Evolutionary conservation across 257 asterid genomes (phyloP).

Genomic region (Orobanche coerulescens): DNA sequence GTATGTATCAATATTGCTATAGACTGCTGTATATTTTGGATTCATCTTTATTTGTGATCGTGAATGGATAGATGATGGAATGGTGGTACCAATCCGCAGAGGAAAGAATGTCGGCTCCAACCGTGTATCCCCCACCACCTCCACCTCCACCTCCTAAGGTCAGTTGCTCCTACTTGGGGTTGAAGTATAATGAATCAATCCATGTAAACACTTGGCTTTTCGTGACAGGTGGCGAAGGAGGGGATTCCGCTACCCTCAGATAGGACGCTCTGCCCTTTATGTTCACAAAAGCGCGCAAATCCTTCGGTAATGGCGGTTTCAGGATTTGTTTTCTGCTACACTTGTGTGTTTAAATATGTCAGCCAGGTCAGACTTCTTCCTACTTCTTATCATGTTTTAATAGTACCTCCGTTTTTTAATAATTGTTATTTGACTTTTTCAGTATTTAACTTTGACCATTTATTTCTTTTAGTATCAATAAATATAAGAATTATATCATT

Average conservation of each 20-base stretch:
- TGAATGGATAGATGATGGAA: slow-evolving; percentile 99
- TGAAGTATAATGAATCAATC: too few relatives aligned
- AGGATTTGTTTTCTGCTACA: slow-evolving; percentile 94
- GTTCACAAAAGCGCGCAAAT: slow-evolving; percentile 81
- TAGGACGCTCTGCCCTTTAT: slow-evolving; percentile 73
- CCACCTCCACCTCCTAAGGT: slow-evolving; percentile 97
- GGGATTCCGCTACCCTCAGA: slow-evolving; percentile 87
- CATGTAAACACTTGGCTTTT: too few relatives aligned
- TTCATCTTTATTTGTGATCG: too few relatives aligned
- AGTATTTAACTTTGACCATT: too few relatives aligned
- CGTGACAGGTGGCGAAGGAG: slow-evolving; percentile 73
- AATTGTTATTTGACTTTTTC: too few relatives aligned
- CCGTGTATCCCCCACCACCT: slow-evolving; percentile 96
- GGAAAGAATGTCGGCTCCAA: slow-evolving; percentile 97
- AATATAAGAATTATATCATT: not conserved
- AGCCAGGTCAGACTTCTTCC: slow-evolving; percentile 61
- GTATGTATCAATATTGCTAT: too few relatives aligned
- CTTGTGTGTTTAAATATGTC: slow-evolving; percentile 85
- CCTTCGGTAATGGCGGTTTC: slow-evolving; percentile 86
- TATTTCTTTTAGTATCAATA: too few relatives aligned
- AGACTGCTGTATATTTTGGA: too few relatives aligned
- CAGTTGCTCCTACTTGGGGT: slow-evolving; percentile 17
- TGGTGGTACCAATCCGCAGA: slow-evolving; percentile 99
- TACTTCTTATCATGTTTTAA: too few relatives aligned
- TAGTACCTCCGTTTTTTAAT: not conserved